phyloP scores from a whole-genome alignment of 257 asterid genomes.

The Avicennia marina region DNA sequence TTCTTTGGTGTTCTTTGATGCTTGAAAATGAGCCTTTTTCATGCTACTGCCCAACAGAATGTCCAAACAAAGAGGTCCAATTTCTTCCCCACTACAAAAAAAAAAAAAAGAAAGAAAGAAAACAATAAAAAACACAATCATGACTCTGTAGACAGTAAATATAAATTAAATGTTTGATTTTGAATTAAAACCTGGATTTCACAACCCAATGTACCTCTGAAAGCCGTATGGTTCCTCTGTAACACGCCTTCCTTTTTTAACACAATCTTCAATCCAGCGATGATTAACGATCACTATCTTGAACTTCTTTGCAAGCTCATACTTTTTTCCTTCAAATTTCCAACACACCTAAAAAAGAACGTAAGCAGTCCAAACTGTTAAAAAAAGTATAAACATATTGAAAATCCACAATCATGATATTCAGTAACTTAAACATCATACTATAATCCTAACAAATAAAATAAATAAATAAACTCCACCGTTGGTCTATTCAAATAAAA shows the following conservation, averaged over 20 bases:
- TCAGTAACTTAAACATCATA: neutral
- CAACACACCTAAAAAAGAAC: constrained; percentile 38
- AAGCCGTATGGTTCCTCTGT: constrained; percentile 49
- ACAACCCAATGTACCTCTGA: constrained; percentile 44
- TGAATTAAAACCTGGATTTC: neutral
- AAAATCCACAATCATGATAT: neutral
- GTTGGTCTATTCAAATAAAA: too few relatives aligned
- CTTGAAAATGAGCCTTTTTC: constrained; percentile 22
- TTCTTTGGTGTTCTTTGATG: constrained; percentile 25
- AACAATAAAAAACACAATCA: neutral
- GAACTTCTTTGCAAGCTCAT: constrained; percentile 44
- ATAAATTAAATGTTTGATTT: neutral
- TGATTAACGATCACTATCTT: constrained; percentile 58
- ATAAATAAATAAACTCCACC: neutral
- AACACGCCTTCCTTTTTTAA: constrained; percentile 54
- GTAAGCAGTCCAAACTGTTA: constrained; percentile 22
- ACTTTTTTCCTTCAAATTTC: constrained; percentile 53
- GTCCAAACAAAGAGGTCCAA: constrained; percentile 51
- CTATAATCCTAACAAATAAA: neutral
- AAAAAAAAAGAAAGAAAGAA: constrained; percentile 2
- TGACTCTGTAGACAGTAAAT: neutral
- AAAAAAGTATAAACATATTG: neutral
- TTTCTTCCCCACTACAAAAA: constrained; percentile 63
- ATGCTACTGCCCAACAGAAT: constrained; percentile 20
- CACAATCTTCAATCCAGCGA: constrained; percentile 88